Evolutionary conservation across 1,284 basidiomycete species (phyloP), one percentile per base, ranked within the genome.

Genomic region (Cryptococcus jaspeensis): DNA sequence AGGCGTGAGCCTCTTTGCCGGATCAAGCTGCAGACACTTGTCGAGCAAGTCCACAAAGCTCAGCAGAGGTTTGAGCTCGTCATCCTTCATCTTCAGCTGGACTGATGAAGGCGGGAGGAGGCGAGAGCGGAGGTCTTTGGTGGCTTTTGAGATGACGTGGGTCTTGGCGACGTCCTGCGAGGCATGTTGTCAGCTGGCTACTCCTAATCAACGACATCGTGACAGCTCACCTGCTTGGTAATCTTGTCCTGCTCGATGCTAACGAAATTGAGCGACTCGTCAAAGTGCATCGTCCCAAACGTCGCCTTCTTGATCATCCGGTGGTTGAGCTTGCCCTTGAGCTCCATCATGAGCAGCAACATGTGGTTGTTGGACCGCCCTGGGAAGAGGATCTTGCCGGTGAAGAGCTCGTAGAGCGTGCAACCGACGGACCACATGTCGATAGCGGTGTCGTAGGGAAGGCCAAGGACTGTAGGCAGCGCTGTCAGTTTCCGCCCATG

Each of bases 401-500:
- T 99, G 78, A 93, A 98, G 5, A 99, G 82, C 76, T 99, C 96
- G 78, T 94, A 99, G 7, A 99, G 81, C 5, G 96, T 99, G 77
- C 96, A 99, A 1, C 92, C 96, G 52, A 96, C 87, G 1, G 94
- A 96, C 96, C 96, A 99, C 43, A 96, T 85, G 72, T 99, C 96
- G 39, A 99, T 84, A 0, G 93, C 84, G 12, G 89, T 87, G 77
- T 98, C 96, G 71, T 97, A 98, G 0, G 93, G 90, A 41, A 91
- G 85, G 16, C 96, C 96, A 51, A 99, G 85, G 69, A 99, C 93
- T 96, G 43, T 38, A 23, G n/a, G 43, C n/a, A 32, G 39, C 43
- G 54, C 36, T 15, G 38, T 57, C 42, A 59, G 47, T 18, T 3
- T 38, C 35, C 7, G 42, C 15, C 16, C 49, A 41, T 42, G 18